Evolutionary conservation across 306 rosid species (phyloP).

Genomic region (Datisca glomerata): DNA sequence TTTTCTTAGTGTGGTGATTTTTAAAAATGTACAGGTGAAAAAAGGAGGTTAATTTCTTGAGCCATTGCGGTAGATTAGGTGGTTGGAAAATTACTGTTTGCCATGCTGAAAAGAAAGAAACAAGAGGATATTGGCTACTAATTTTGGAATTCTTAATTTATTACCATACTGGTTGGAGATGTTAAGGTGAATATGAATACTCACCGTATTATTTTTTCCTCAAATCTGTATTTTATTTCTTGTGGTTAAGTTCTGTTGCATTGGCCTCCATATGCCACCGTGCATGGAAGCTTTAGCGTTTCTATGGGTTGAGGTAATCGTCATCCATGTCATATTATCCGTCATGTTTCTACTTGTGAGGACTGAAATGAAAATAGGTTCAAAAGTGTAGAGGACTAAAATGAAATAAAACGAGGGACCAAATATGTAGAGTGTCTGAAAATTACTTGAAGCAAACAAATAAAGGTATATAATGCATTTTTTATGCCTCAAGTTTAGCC

Average conservation of each 20-base stretch:
- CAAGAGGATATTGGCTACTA: constrained; percentile 33
- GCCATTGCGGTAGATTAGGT: constrained; percentile 33
- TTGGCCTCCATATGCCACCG: too few species aligned
- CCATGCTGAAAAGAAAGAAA: constrained; percentile 3
- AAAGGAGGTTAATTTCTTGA: constrained; percentile 21
- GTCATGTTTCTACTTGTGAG: too few species aligned
- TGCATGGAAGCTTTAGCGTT: too few species aligned
- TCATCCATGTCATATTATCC: too few species aligned
- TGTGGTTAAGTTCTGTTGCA: constrained; percentile 15
- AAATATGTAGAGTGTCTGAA: too few species aligned
- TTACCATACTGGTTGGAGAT: constrained; percentile 36
- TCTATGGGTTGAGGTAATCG: too few species aligned
- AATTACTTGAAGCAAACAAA: too few species aligned
- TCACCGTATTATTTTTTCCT: constrained; percentile 27
- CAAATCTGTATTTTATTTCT: constrained; percentile 24
- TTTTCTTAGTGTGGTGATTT: constrained; percentile 19
- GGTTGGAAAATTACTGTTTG: constrained; percentile 14
- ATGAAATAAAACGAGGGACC: too few species aligned
- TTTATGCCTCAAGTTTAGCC: too few species aligned
- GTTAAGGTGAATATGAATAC: constrained; percentile 26
- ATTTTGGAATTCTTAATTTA: constrained; percentile 50
- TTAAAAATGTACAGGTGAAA: constrained; percentile 54
- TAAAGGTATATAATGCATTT: too few species aligned
- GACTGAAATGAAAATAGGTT: too few species aligned
- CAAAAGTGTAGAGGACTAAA: too few species aligned